A percentile compares a stretch with the other conserved stretches of the same genome.
Conservation (phyloP, 2,329 filamentous ascomycete species). For the Aureobasidium uvarum region DNA sequence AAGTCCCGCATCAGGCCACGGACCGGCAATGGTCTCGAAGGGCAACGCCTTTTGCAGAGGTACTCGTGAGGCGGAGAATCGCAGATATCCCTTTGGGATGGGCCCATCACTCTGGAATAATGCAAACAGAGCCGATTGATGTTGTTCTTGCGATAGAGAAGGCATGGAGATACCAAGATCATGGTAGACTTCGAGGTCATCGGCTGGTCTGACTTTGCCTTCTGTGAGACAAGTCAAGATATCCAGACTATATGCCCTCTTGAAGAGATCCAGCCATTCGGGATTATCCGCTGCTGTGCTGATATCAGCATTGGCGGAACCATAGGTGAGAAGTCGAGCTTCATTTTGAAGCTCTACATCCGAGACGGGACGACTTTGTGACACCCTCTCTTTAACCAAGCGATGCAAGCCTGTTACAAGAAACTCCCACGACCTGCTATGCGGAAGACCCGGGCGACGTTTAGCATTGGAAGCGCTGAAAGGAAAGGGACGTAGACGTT, state of each 20-base stretch:
- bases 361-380: neutral
- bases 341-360: neutral
- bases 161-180: slow-evolving; percentile 40
- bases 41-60: neutral
- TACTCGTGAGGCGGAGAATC: neutral
- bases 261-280: slow-evolving; percentile 51
- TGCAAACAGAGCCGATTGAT: neutral
- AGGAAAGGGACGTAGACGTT: slow-evolving; percentile 46
- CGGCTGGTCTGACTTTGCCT: slow-evolving; percentile 34
- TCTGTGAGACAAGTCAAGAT: slow-evolving; percentile 36
- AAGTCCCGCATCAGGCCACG: slow-evolving; percentile 3
- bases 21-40: slow-evolving; percentile 8
- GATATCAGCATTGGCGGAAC: slow-evolving; percentile 50
- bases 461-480: slow-evolving; percentile 42
- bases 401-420: neutral
- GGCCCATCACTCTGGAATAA: neutral
- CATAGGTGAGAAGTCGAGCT: slow-evolving; percentile 36
- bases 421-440: neutral
- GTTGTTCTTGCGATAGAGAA: neutral
- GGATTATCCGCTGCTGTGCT: slow-evolving; percentile 43
- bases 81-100: neutral
- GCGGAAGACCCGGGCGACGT: neutral
- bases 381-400: neutral
- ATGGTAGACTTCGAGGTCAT: slow-evolving; percentile 39
- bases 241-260: slow-evolving; percentile 48